Evolutionary conservation across 2,329 filamentous ascomycete genomes (phyloP).

Genomic region (Alternaria dauci): DNA sequence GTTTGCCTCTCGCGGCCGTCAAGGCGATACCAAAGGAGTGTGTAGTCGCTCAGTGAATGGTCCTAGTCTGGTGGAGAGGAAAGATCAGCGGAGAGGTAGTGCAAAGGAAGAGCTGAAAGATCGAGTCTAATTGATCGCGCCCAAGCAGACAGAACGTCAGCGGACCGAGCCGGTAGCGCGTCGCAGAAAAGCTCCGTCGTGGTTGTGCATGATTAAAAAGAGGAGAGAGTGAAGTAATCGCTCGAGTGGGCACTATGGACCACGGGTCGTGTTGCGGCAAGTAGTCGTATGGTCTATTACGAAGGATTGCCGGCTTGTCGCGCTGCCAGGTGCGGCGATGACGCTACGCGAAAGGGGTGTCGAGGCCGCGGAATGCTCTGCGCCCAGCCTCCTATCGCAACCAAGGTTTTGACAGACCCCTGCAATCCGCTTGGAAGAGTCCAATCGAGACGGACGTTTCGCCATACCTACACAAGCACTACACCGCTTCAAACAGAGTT

Average conservation of each 20-base stretch:
- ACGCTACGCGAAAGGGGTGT: slow-evolving; percentile 9
- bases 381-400: slow-evolving; percentile 6
- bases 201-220: slow-evolving; percentile 16
- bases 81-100: slow-evolving; percentile 2
- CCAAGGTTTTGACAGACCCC: slow-evolving; percentile 7
- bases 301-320: slow-evolving; percentile 16
- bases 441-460: background rate
- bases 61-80: background rate
- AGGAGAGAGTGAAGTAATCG: slow-evolving; percentile 1
- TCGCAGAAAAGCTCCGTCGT: slow-evolving; percentile 17
- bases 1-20: slow-evolving; percentile 12
- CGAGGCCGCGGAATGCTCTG: slow-evolving; percentile 7
- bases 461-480: background rate
- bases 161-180: slow-evolving; percentile 35
- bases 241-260: background rate
- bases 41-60: background rate
- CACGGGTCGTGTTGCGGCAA: background rate
- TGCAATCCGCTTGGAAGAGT: background rate
- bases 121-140: slow-evolving; percentile 13
- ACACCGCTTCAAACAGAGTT: slow-evolving; percentile 1
- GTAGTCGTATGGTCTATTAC: slow-evolving; percentile 1
- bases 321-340: slow-evolving; percentile 9
- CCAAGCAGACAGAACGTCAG: slow-evolving; percentile 19
- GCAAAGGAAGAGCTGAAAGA: slow-evolving; percentile 14
- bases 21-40: background rate